phyloP scores from a whole-genome alignment of 768 basidiomycete species.

The Hypholoma fasciculare region DNA sequence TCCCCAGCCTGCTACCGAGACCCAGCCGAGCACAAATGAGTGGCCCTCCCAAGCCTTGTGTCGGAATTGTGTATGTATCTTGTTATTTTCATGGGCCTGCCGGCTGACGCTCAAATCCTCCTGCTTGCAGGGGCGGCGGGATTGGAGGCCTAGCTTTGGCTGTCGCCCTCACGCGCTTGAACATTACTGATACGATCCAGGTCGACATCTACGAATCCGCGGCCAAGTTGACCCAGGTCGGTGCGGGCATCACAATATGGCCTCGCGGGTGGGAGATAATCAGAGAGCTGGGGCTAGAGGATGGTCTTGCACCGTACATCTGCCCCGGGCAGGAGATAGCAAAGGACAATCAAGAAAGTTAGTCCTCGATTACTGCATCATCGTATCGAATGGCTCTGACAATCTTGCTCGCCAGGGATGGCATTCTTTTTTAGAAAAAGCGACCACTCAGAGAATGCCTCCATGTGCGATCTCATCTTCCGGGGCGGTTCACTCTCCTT shows the following conservation, averaged over 20 bases:
- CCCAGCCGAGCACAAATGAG: neutral
- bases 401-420: neutral
- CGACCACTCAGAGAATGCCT: neutral
- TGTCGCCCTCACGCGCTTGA: conserved; percentile 7
- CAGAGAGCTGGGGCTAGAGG: conserved; percentile 35
- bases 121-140: conserved; percentile 27
- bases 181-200: conserved; percentile 22
- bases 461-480: neutral
- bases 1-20: no score
- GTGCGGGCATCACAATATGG: conserved; percentile 45
- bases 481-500: conserved; percentile 27
- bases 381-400: neutral
- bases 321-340: conserved; percentile 9
- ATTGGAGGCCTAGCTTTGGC: conserved; percentile 32
- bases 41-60: neutral
- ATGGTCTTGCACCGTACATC: conserved; percentile 7
- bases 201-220: conserved; percentile 47
- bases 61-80: neutral
- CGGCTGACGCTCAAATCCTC: neutral
- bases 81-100: neutral
- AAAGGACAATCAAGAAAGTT: neutral
- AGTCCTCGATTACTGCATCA: no score
- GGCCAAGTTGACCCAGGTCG: conserved; percentile 39
- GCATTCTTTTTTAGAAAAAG: conserved; percentile 5
- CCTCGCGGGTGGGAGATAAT: conserved; percentile 43